Evolutionary conservation across 1,284 basidiomycete genomes (phyloP).

Genomic region (Ceratobasidium sp.): DNA sequence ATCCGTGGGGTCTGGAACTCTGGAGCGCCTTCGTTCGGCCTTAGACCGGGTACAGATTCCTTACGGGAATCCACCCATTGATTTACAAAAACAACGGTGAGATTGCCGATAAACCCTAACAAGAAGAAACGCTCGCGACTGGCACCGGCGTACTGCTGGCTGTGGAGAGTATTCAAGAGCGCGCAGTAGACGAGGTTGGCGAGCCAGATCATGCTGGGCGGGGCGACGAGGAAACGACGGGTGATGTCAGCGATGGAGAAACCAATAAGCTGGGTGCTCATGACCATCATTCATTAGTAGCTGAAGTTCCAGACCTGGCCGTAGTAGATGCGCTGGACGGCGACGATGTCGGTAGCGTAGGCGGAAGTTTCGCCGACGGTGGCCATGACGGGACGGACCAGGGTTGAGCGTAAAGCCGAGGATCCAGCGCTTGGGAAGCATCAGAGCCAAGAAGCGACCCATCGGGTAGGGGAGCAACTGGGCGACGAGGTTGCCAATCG

Average conservation of each 20-base stretch:
- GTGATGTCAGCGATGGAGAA: constrained; percentile 73
- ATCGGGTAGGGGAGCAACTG: constrained; percentile 62
- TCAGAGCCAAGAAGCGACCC: constrained; percentile 62
- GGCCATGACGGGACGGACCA: constrained; percentile 64
- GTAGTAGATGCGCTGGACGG: constrained; percentile 71
- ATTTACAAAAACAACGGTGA: no score
- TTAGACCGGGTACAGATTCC: no score
- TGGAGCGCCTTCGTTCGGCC: no score
- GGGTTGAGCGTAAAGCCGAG: constrained; percentile 70
- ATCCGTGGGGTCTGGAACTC: no score
- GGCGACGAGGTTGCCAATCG: constrained; percentile 57
- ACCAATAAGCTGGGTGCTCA: constrained; percentile 75
- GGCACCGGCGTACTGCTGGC: constrained; percentile 69
- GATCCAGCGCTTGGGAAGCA: constrained; percentile 63
- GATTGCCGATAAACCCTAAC: constrained; percentile 66
- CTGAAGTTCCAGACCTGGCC: constrained; percentile 56
- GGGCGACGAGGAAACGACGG: constrained; percentile 73
- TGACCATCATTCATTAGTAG: constrained; percentile 65
- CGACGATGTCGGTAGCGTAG: constrained; percentile 64
- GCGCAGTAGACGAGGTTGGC: constrained; percentile 67
- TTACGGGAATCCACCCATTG: no score
- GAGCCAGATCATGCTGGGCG: constrained; percentile 87
- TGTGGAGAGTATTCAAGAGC: constrained; percentile 75
- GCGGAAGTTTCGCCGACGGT: constrained; percentile 52
- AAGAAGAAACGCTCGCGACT: constrained; percentile 82